These are phyloP conservation scores for Zasmidium angulare DNA, from an alignment of 2,329 filamentous ascomycete genomes.

Conservation along the genomic window DNA sequence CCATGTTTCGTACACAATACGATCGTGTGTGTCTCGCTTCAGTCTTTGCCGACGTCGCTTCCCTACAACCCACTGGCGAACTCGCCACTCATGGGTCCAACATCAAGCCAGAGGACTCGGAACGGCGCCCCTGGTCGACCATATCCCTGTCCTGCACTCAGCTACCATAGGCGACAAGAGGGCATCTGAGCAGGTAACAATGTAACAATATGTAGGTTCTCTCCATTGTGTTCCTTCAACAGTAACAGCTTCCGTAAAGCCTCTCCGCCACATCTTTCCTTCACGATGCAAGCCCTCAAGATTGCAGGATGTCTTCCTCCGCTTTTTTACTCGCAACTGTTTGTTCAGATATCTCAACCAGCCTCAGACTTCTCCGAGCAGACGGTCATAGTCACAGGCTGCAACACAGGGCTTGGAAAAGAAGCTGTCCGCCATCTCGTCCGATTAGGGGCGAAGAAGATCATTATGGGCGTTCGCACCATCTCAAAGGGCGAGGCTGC, in stretches of 20 bases:
- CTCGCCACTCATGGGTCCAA: no score
- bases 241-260: no score
- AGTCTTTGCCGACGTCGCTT: not conserved
- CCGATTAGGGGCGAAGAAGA: constrained; percentile 38
- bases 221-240: no score
- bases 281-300: constrained; percentile 5
- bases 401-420: constrained; percentile 45
- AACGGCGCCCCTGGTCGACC: no score
- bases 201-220: no score
- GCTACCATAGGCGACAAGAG: no score
- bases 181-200: no score
- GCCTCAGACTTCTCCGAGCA: constrained; percentile 30
- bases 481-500: constrained; percentile 43
- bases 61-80: no score
- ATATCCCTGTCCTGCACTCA: no score
- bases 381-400: constrained; percentile 47
- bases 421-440: constrained; percentile 47
- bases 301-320: not conserved
- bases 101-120: no score
- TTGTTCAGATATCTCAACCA: constrained; percentile 18
- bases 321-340: constrained; percentile 26
- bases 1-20: not conserved
- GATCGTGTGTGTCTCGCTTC: not conserved
- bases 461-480: constrained; percentile 47
- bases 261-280: no score